Percentiles rank a stretch among this genome's conserved stretches.
phyloP scores from a whole-genome alignment of 805 yeast genomes.

The Metschnikowia matae region DNA sequence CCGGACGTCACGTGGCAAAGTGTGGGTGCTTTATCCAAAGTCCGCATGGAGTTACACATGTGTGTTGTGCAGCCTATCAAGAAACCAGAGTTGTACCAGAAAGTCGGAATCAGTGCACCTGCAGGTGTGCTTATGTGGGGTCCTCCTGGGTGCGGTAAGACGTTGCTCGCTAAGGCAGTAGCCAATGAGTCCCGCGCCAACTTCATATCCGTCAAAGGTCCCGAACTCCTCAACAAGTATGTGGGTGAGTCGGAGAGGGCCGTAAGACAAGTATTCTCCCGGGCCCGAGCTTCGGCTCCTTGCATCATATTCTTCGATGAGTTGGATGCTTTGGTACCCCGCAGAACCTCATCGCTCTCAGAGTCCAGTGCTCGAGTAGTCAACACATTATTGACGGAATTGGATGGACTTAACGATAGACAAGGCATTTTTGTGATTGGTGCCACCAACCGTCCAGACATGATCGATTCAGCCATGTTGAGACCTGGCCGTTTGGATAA shows the following conservation, averaged over 20 bases:
- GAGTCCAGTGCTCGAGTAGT: constrained; percentile 93
- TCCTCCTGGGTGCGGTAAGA: constrained; percentile 99
- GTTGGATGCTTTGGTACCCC: constrained; percentile 91
- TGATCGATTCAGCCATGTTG: constrained; percentile 97
- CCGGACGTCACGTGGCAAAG: constrained; percentile 96
- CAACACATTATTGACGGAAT: constrained; percentile 87
- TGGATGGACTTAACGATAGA: constrained; percentile 91
- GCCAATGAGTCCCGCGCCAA: constrained; percentile 97
- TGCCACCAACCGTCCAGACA: constrained; percentile 96
- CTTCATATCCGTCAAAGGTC: constrained; percentile 93
- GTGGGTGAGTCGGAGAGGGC: constrained; percentile 97
- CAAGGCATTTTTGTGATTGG: constrained; percentile 92
- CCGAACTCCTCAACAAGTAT: constrained; percentile 88
- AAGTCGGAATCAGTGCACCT: constrained; percentile 94
- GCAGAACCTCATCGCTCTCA: constrained; percentile 81
- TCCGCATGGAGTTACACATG: constrained; percentile 90
- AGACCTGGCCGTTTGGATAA: constrained; percentile 96
- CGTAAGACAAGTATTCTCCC: constrained; percentile 84
- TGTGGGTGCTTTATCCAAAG: constrained; percentile 81
- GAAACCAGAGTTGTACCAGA: constrained; percentile 82
- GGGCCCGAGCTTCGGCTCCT: constrained; percentile 91
- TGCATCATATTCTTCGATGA: constrained; percentile 96
- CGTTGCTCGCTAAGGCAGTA: constrained; percentile 92
- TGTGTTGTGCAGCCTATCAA: constrained; percentile 96
- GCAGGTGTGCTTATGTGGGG: constrained; percentile 98